These are phyloP conservation scores for Maudiozyma saulgeensis DNA, from an alignment of 805 yeast species.

Conservation along the genomic window DNA sequence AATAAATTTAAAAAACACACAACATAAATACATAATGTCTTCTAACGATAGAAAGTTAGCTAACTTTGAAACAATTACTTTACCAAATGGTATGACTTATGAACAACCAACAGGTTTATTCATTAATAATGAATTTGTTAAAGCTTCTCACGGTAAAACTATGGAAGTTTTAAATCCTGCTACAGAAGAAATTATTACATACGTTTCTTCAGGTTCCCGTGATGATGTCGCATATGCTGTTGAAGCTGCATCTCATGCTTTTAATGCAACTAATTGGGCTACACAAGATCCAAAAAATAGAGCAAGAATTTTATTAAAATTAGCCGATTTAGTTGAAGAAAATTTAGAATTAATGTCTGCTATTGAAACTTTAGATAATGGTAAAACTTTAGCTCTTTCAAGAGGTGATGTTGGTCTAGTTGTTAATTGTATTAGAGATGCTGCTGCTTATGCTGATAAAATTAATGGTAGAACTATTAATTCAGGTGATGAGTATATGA, in stretches of 20 bases:
- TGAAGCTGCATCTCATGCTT: constrained; percentile 55
- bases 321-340: constrained; percentile 62
- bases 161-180: constrained; percentile 48
- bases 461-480: constrained; percentile 54
- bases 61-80: constrained; percentile 35
- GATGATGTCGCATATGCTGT: constrained; percentile 66
- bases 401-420: constrained; percentile 60
- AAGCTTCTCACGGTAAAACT: constrained; percentile 46
- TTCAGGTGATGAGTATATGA: constrained; percentile 54
- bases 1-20: neutral
- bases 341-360: constrained; percentile 53
- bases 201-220: constrained; percentile 48
- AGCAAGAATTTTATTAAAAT: constrained; percentile 42
- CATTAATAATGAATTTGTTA: constrained; percentile 74
- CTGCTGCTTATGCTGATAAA: constrained; percentile 69
- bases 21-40: neutral
- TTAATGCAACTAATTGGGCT: constrained; percentile 46
- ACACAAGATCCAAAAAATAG: constrained; percentile 48
- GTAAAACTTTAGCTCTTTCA: constrained; percentile 60
- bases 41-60: constrained; percentile 13
- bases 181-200: constrained; percentile 51
- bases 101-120: constrained; percentile 83
- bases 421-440: constrained; percentile 55
- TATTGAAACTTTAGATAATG: constrained; percentile 69
- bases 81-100: constrained; percentile 59